Evolutionary conservation across 2,329 filamentous ascomycete genomes (phyloP), one percentile per base, ranked within the genome.

Genomic region (Trichoderma aggressivum): DNA sequence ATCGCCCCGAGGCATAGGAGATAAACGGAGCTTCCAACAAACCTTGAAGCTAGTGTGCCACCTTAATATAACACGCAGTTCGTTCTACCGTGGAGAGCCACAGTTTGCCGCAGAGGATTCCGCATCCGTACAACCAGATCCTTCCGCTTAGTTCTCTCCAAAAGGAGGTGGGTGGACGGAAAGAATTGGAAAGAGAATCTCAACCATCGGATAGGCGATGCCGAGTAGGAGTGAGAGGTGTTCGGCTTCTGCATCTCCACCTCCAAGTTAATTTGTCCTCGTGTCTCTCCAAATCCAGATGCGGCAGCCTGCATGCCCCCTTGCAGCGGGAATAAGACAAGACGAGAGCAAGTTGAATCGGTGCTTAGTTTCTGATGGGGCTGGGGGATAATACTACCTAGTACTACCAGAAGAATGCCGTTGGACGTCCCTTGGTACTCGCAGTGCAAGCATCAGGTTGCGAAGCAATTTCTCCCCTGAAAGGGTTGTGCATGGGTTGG

Each of bases 241-340:
- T 34, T n/a, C 24, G 5, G 16, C 28, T 28, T 55, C 43, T 30
- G 18, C 26, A 18, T 21, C 5, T 16, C 60, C 43, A 50, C 43
- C 43, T 50, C 43, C n/a, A 50, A 50, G 43, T 50, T 21, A 50
- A n/a, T 50, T 50, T n/a, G 16, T 39, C 60, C 60, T 26, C 26
- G 12, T 24, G 32, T 26, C 14, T 24, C 32, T 39, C 21, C 3
- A 5, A 43, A 43, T 47, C 63, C 32, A 56, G 30, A 56, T 66
- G 47, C 32, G 63, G 63, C 7, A 56, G 43, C 11, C 21, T 66
- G 30, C 32, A 36, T 32, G 21, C 63, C 63, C 47, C 47, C 47
- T 66, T 66, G 63, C 63, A 26, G 32, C 63, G 63, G 63, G 62
- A 65, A 55, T 56, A 56, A 65, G 47, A 21, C 24, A 32, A 32